These are phyloP conservation scores for Cordyceps javanica DNA, from an alignment of 2,329 filamentous ascomycete genomes.

Conservation along the genomic window DNA sequence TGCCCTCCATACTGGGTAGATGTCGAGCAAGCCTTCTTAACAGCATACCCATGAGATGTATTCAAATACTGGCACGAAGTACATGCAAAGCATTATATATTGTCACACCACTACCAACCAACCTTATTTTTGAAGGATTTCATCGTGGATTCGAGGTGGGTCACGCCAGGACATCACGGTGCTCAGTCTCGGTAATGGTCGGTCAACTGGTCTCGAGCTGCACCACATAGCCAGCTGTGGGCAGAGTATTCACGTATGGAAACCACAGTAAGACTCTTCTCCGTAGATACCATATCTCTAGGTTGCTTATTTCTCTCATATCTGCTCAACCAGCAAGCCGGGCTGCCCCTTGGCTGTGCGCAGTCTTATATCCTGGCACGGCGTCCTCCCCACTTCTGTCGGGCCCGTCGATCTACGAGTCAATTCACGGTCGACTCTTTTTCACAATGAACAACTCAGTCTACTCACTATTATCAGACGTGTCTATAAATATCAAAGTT, in stretches of 20 bases:
- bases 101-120: neutral
- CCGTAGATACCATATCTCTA: neutral
- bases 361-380: neutral
- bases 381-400: slow-evolving; percentile 9
- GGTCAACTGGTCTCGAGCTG: neutral
- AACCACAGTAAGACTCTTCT: too few species aligned
- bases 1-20: too few species aligned
- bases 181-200: neutral
- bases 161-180: slow-evolving; percentile 12
- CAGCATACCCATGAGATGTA: too few species aligned
- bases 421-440: neutral
- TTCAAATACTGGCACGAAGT: neutral
- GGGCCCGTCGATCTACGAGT: slow-evolving; percentile 5
- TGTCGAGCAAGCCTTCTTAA: too few species aligned
- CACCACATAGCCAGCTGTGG: neutral
- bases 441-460: neutral
- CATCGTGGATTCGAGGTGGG: neutral
- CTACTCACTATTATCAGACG: neutral
- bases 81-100: neutral
- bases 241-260: neutral
- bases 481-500: neutral
- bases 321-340: neutral
- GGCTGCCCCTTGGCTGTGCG: neutral
- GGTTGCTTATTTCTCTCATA: neutral
- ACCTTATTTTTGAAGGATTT: neutral